These are phyloP conservation scores for Hymenoscyphus occultus DNA, from an alignment of 2,329 filamentous ascomycete species.

Conservation along the genomic window DNA sequence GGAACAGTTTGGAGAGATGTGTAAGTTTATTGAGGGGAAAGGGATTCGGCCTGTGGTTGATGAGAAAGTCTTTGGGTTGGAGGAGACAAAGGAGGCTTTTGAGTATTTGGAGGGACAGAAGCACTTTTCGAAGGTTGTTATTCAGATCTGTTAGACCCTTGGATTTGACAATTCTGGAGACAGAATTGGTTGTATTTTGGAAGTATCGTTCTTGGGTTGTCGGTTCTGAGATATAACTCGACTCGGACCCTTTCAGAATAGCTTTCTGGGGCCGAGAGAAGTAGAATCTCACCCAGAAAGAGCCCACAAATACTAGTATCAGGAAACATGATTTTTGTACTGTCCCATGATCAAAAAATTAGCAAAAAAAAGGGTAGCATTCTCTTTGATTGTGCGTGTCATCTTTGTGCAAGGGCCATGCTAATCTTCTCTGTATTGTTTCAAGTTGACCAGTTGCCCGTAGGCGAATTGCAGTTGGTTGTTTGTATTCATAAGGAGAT, in stretches of 20 bases:
- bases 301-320: not conserved
- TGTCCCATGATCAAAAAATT: not conserved
- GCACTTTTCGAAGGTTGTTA: constrained; percentile 48
- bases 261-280: too few relatives aligned
- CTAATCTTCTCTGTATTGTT: constrained; percentile 4
- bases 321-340: not conserved
- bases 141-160: constrained; percentile 33
- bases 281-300: not conserved
- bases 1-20: constrained; percentile 27
- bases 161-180: not conserved
- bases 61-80: constrained; percentile 43
- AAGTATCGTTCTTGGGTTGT: too few relatives aligned
- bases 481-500: not conserved
- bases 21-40: constrained; percentile 47
- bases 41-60: constrained; percentile 48
- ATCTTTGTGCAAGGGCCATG: constrained; percentile 5
- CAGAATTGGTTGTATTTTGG: too few relatives aligned
- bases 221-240: not conserved
- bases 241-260: not conserved
- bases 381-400: not conserved
- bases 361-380: not conserved
- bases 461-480: not conserved
- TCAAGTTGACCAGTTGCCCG: not conserved
- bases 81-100: constrained; percentile 47
- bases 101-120: constrained; percentile 50